These are phyloP conservation scores for Gymnopilus dilepis DNA, from an alignment of 768 basidiomycete genomes.

Conservation along the genomic window DNA sequence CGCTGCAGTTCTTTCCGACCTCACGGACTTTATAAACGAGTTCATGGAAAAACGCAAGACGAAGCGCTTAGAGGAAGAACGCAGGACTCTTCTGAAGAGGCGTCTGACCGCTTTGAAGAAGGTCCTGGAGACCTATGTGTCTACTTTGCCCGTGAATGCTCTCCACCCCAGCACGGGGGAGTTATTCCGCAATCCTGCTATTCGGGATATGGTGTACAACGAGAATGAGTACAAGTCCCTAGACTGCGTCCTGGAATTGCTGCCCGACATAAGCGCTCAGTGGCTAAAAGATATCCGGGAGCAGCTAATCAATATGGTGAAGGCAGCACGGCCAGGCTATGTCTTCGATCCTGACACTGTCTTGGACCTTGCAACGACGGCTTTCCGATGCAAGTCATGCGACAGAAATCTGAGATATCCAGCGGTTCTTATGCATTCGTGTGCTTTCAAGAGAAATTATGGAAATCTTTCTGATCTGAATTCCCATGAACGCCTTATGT, in stretches of 20 bases:
- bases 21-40: background rate
- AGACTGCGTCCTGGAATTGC: background rate
- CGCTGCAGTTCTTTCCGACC: background rate
- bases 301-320: constrained; percentile 9
- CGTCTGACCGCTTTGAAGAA: background rate
- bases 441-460: background rate
- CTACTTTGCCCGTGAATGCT: constrained; percentile 6
- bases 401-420: constrained; percentile 4
- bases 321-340: background rate
- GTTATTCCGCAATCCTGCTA: constrained; percentile 1
- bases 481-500: background rate
- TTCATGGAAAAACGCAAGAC: background rate
- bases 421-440: constrained; percentile 13
- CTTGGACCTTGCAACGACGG: constrained; percentile 32
- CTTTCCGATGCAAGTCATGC: constrained; percentile 23
- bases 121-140: background rate
- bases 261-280: constrained; percentile 4
- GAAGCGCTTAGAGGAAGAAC: constrained; percentile 1
- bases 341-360: constrained; percentile 7
- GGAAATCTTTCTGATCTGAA: background rate
- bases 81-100: background rate
- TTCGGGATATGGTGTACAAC: constrained; percentile 2
- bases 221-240: background rate
- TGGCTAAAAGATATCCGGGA: constrained; percentile 1
- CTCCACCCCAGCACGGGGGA: constrained; percentile 7